Evolutionary conservation across 768 basidiomycete species (phyloP).

Genomic region (Tulasnella sp.): DNA sequence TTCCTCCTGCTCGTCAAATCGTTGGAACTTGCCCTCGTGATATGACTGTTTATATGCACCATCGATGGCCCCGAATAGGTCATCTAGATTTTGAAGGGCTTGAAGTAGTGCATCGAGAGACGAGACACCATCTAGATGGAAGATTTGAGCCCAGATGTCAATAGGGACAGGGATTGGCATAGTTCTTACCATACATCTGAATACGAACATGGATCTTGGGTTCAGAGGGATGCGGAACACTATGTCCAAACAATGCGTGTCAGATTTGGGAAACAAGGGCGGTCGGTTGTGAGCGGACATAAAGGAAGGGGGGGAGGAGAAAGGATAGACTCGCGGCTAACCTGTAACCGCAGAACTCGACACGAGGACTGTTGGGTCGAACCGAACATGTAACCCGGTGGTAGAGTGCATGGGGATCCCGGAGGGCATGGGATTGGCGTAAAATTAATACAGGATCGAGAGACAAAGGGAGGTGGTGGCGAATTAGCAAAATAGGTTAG

Average conservation of each 20-base stretch:
- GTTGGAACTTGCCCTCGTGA: constrained; percentile 45
- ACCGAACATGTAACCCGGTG: not conserved
- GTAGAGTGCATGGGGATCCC: too few relatives aligned
- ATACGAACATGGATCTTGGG: constrained; percentile 94
- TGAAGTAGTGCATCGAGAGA: constrained; percentile 70
- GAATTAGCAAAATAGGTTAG: not conserved
- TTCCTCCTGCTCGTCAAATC: constrained; percentile 51
- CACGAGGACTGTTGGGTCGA: constrained; percentile 66
- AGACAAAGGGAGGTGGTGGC: not conserved
- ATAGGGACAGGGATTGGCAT: not conserved
- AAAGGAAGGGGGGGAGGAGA: not conserved
- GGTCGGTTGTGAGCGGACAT: not conserved
- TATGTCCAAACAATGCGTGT: constrained; percentile 28
- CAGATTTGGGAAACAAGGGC: not conserved
- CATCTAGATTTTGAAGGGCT: constrained; percentile 70
- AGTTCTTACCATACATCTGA: constrained; percentile 91
- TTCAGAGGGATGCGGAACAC: constrained; percentile 94
- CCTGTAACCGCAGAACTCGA: constrained; percentile 99
- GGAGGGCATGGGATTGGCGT: not conserved
- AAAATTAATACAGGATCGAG: not conserved
- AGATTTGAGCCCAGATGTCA: not conserved
- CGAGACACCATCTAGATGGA: constrained; percentile 65
- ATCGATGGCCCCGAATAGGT: constrained; percentile 63
- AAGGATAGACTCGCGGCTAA: constrained; percentile 32
- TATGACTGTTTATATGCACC: constrained; percentile 59